A percentile compares a stretch with the other conserved stretches of the same genome.
Conservation (phyloP, 139 green algal species). For the Nannochloris sp. region DNA sequence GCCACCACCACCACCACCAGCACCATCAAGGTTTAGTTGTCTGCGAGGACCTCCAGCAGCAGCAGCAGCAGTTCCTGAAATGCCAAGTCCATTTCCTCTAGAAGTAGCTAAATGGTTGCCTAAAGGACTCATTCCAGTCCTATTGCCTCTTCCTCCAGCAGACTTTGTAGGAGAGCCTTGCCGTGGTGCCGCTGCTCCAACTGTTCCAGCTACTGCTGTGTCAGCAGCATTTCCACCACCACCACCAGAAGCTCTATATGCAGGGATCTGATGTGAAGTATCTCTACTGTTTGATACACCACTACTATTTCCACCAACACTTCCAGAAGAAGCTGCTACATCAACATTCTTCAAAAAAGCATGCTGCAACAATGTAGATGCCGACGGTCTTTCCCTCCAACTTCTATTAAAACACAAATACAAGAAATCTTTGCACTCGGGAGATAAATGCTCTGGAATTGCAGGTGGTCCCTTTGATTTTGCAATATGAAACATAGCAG, state of each 20-base stretch:
- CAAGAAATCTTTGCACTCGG: conserved; percentile 84
- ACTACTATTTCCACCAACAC: neutral
- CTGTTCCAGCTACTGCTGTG: neutral
- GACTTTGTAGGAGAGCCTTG: neutral
- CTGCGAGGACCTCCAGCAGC: neutral
- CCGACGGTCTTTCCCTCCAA: conserved; percentile 55
- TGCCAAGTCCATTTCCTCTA: too few species aligned
- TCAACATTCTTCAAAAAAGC: conserved; percentile 53
- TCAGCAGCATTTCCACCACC: too few species aligned
- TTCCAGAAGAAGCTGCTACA: neutral
- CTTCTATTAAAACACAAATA: conserved; percentile 85
- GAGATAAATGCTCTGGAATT: conserved; percentile 67
- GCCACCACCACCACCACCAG: neutral
- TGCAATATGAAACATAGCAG: conserved; percentile 90
- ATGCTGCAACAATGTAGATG: conserved; percentile 64
- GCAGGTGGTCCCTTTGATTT: conserved; percentile 64
- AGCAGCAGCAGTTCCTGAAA: too few species aligned
- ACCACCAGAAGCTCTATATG: neutral
- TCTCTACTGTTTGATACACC: neutral
- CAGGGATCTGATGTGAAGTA: too few species aligned
- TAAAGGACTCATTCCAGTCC: neutral
- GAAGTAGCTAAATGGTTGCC: neutral
- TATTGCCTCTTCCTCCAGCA: neutral
- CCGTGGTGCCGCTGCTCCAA: neutral
- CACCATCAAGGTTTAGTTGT: neutral